A percentile compares a stretch with the other conserved stretches of the same genome.
Evolutionary conservation across 2,329 filamentous ascomycete species (phyloP).

Genomic region (Alternaria triticina): DNA sequence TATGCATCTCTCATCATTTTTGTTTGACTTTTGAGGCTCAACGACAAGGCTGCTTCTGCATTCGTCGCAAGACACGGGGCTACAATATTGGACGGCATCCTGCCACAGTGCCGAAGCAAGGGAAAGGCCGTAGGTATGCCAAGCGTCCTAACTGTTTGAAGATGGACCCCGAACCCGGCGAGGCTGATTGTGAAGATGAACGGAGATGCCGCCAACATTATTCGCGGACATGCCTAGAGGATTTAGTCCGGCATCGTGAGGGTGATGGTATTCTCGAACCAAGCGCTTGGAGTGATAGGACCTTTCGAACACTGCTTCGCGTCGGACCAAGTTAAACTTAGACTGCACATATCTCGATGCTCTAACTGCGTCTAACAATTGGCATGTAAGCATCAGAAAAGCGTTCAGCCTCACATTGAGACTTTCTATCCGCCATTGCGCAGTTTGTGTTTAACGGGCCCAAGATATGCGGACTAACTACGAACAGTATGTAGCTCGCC

Average conservation of each 20-base stretch:
- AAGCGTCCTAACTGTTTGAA: slow-evolving; percentile 11
- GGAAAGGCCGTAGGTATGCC: slow-evolving; percentile 1
- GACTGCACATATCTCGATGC: not conserved
- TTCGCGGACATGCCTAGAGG: not conserved
- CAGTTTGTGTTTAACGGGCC: not conserved
- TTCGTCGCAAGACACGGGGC: not conserved
- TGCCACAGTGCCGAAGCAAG: slow-evolving; percentile 5
- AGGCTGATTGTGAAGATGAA: not conserved
- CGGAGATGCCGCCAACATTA: slow-evolving; percentile 2
- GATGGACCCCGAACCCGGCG: slow-evolving; percentile 1
- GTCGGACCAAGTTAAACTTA: not conserved
- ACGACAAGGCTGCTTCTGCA: not conserved
- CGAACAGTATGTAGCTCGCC: not conserved
- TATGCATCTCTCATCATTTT: not conserved
- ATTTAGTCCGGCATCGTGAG: not conserved
- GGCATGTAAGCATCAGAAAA: not conserved
- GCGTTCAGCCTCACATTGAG: not conserved
- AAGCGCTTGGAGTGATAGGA: not conserved
- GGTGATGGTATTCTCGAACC: not conserved
- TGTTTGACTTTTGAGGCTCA: not conserved
- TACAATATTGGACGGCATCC: not conserved
- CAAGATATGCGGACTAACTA: not conserved
- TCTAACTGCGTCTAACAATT: not conserved
- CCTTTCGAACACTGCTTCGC: not conserved
- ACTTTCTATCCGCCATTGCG: not conserved